phyloP scores from a whole-genome alignment of 2,329 filamentous ascomycete genomes.

The Phoma sp. region DNA sequence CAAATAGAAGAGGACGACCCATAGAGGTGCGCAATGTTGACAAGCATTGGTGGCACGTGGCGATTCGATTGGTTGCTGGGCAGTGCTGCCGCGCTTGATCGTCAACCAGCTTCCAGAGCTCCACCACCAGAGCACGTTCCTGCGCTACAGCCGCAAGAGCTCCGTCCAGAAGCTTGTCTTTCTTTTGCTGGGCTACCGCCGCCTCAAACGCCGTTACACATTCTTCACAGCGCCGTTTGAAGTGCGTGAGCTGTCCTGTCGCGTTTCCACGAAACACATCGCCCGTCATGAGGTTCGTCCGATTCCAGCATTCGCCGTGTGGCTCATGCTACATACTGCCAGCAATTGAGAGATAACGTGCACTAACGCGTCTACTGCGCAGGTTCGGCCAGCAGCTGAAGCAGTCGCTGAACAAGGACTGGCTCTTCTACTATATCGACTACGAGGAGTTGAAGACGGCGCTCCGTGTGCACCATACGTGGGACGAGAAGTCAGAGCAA shows the following conservation, averaged over 20 bases:
- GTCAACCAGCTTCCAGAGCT: slow-evolving; percentile 18
- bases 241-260: slow-evolving; percentile 1
- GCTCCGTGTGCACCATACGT: slow-evolving; percentile 77
- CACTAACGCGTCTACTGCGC: slow-evolving; percentile 31
- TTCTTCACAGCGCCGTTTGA: slow-evolving; percentile 11
- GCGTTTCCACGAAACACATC: slow-evolving; percentile 3
- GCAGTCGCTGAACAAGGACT: slow-evolving; percentile 94
- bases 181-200: slow-evolving; percentile 12
- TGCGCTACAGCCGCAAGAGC: slow-evolving; percentile 16
- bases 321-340: slow-evolving; percentile 23
- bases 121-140: slow-evolving; percentile 16
- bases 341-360: slow-evolving; percentile 27
- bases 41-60: slow-evolving; percentile 21
- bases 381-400: slow-evolving; percentile 96
- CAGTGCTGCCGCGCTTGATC: slow-evolving; percentile 18
- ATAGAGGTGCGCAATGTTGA: too few species aligned
- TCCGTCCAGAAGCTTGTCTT: slow-evolving; percentile 1
- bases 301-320: slow-evolving; percentile 16
- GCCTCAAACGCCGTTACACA: slow-evolving; percentile 12
- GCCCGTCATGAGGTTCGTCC: slow-evolving; percentile 37
- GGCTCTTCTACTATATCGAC: slow-evolving; percentile 97
- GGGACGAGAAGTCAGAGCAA: slow-evolving; percentile 91
- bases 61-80: slow-evolving; percentile 24
- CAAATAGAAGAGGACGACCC: too few species aligned
- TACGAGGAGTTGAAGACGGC: slow-evolving; percentile 92